Evolutionary conservation across 768 basidiomycete species (phyloP), one percentile per base, ranked within the genome.

Genomic region (Hysterangium stoloniferum): DNA sequence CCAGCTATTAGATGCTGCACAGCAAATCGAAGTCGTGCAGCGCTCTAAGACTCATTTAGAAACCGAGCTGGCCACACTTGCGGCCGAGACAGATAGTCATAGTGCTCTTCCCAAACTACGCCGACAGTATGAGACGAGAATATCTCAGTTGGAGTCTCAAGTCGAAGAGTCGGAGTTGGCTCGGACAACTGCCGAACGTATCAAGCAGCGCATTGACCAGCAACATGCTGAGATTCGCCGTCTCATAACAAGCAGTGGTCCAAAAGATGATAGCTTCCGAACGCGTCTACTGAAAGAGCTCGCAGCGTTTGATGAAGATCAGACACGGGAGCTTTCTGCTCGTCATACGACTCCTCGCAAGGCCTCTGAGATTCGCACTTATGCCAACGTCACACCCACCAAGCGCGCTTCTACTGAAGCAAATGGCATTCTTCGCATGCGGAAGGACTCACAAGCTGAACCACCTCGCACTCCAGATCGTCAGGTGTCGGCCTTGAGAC

Each of bases 171-270:
- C 76, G 1, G 76, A 80, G 49, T 64, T 71, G 12, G 68, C 75
- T 0, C 71, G 74, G 45, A 59, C 67, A 3, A 76, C 74, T 24
- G 74, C 75, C 2, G 64, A 73, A 2, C 74, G 72, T 55, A 80
- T 85, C 57, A 77, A 73, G 56, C 77, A 79, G 32, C 78, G 74
- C 40, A 74, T 86, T 27, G 78, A 80, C 56, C 74, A 73, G 13
- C 83, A 86, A 48, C 84, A 85, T 59, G 74, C 75, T n/a, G 84
- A 87, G 54, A 75, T 87, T 35, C 78, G 83, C 4, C 70, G 76
- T n/a, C 68, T 86, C 20, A 76, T 86, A 48, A 70, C 76, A 66
- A 70, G 69, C 38, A 75, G 72, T 44, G 72, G 72, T 9, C 75
- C 80, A 7, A 71, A 73, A 32, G 84, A 85, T 53, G 74, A 75